phyloP scores from a whole-genome alignment of 2,329 filamentous ascomycete genomes.

The Penicillium palitans region DNA sequence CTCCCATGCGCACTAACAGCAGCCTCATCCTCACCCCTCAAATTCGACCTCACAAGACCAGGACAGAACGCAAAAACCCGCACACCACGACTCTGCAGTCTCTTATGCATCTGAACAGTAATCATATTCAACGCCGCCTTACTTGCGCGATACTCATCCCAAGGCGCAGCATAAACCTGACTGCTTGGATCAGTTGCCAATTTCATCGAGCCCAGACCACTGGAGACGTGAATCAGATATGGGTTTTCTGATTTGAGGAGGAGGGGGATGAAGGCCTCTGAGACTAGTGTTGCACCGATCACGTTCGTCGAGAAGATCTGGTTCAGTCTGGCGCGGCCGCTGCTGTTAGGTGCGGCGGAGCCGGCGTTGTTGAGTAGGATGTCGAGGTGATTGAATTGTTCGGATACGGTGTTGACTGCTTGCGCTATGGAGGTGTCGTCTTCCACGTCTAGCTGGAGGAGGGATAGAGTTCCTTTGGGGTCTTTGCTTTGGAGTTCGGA shows the following conservation, averaged over 20 bases:
- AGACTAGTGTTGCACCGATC: constrained; percentile 33
- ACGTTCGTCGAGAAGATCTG: constrained; percentile 38
- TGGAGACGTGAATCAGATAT: constrained; percentile 39
- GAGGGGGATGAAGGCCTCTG: constrained; percentile 35
- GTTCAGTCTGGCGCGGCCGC: constrained; percentile 11
- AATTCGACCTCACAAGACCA: constrained; percentile 32
- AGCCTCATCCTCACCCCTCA: constrained; percentile 30
- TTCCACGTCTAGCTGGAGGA: constrained; percentile 39
- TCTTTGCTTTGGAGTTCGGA: constrained; percentile 7
- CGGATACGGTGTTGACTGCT: constrained; percentile 12
- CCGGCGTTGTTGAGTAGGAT: constrained; percentile 19
- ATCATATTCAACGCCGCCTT: constrained; percentile 26
- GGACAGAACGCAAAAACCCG: constrained; percentile 31
- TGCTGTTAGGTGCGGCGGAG: not conserved
- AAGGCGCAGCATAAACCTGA: not conserved
- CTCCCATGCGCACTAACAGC: constrained; percentile 20
- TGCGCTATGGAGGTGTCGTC: constrained; percentile 33
- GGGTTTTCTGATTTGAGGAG: constrained; percentile 32
- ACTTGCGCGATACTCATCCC: constrained; percentile 22
- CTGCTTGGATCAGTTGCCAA: constrained; percentile 6
- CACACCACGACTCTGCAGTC: constrained; percentile 14
- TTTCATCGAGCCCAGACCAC: constrained; percentile 32
- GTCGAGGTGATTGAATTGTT: constrained; percentile 21
- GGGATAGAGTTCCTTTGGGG: constrained; percentile 32
- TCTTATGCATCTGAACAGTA: constrained; percentile 20